Percentiles rank a stretch among this genome's conserved stretches.
Conservation (phyloP, 345 rosid species). For the Ricinus communis region DNA sequence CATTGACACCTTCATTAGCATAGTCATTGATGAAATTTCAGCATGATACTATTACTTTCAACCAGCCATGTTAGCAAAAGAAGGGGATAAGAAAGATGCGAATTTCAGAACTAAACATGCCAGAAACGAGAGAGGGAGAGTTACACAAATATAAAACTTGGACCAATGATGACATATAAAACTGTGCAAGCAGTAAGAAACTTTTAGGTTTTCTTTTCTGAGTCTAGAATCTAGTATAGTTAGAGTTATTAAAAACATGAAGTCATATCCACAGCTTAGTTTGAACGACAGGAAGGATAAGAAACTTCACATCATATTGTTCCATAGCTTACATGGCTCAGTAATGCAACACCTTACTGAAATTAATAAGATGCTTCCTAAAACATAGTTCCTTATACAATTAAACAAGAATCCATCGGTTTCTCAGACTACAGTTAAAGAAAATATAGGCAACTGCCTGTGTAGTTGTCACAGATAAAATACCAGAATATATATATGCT, state of each 20-base stretch:
- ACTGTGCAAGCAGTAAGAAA: background rate
- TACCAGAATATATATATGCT: background rate
- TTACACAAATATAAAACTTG: background rate
- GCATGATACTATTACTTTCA: background rate
- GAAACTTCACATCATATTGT: background rate
- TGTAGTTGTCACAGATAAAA: background rate
- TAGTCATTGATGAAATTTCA: slow-evolving; percentile 4
- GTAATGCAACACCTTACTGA: too few relatives aligned
- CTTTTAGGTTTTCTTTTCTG: background rate
- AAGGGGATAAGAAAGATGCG: background rate
- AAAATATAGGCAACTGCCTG: background rate
- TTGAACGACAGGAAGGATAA: background rate
- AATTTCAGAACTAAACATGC: background rate
- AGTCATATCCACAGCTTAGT: background rate
- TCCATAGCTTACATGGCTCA: background rate
- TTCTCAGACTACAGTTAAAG: background rate
- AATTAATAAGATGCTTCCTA: background rate
- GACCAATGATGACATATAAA: background rate
- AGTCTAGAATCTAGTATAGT: background rate
- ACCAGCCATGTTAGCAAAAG: background rate
- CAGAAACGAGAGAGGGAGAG: background rate
- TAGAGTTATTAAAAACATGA: background rate
- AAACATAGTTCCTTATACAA: too few relatives aligned
- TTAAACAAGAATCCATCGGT: background rate
- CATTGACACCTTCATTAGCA: slow-evolving; percentile 46